Evolutionary conservation across 2,329 filamentous ascomycete species (phyloP).

Genomic region (Penicillium sp.): DNA sequence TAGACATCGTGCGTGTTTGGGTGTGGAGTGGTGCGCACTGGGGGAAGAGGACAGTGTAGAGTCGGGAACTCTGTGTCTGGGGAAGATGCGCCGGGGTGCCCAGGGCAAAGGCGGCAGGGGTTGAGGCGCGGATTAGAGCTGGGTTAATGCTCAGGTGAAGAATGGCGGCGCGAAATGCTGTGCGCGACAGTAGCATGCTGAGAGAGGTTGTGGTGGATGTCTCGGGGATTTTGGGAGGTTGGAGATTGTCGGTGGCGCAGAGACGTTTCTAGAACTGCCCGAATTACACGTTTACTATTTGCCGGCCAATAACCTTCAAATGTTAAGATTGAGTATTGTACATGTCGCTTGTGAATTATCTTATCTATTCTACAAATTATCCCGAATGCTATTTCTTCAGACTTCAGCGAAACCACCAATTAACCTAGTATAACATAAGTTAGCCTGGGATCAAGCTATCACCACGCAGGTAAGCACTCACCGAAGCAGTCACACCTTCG

Average conservation of each 20-base stretch:
- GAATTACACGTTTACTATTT: background rate
- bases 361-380: background rate
- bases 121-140: constrained; percentile 20
- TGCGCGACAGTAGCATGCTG: constrained; percentile 30
- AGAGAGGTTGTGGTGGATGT: constrained; percentile 14
- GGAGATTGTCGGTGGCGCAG: constrained; percentile 13
- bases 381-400: background rate
- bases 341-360: background rate
- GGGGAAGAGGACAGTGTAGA: constrained; percentile 28
- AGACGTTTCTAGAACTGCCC: constrained; percentile 18
- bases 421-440: constrained; percentile 45
- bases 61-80: constrained; percentile 15
- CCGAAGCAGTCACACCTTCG: constrained; percentile 57
- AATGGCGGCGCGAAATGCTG: constrained; percentile 29
- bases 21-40: constrained; percentile 24
- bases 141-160: constrained; percentile 26
- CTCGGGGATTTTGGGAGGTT: constrained; percentile 14
- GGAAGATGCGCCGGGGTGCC: constrained; percentile 3
- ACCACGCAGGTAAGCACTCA: constrained; percentile 32
- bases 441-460: constrained; percentile 24
- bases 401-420: constrained; percentile 74
- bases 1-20: constrained; percentile 24
- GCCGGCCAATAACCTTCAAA: background rate
- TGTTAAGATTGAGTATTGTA: background rate
- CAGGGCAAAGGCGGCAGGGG: constrained; percentile 10